Conservation (phyloP, 2,329 filamentous ascomycete genomes). For the Aspergillus hiratsukae region DNA sequence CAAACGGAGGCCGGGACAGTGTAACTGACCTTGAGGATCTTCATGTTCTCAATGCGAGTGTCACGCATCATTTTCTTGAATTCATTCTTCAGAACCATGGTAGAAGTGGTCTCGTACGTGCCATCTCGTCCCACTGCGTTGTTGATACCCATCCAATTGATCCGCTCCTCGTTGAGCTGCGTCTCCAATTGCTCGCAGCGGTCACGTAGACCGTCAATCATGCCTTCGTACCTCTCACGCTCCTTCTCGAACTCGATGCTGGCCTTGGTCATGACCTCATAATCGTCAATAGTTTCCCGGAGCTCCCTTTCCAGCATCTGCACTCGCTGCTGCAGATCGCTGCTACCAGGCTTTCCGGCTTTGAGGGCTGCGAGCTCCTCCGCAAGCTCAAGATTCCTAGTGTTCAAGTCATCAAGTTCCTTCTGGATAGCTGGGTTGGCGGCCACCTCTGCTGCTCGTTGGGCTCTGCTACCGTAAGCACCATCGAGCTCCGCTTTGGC, state of each 20-base stretch:
- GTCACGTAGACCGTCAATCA: constrained; percentile 61
- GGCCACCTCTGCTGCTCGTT: constrained; percentile 63
- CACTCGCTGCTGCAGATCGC: constrained; percentile 45
- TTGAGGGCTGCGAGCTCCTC: constrained; percentile 45
- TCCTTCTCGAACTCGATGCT: constrained; percentile 69
- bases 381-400: constrained; percentile 44
- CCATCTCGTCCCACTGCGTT: constrained; percentile 43
- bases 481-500: constrained; percentile 87
- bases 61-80: constrained; percentile 81
- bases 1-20: neutral
- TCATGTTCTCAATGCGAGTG: constrained; percentile 61
- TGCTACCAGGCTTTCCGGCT: constrained; percentile 28
- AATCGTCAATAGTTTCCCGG: constrained; percentile 63
- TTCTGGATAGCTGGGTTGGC: constrained; percentile 55
- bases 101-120: constrained; percentile 57
- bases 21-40: constrained; percentile 57
- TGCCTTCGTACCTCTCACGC: constrained; percentile 58
- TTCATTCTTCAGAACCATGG: constrained; percentile 65
- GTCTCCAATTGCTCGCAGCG: constrained; percentile 60
- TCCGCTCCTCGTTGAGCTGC: constrained; percentile 63
- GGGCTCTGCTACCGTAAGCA: constrained; percentile 75
- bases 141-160: constrained; percentile 60
- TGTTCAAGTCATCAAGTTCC: constrained; percentile 54
- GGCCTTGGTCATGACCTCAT: constrained; percentile 65
- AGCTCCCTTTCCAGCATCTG: constrained; percentile 61